Evolutionary conservation across 2,329 filamentous ascomycete genomes (phyloP).

Genomic region (Torrubiella hemipterigena): DNA sequence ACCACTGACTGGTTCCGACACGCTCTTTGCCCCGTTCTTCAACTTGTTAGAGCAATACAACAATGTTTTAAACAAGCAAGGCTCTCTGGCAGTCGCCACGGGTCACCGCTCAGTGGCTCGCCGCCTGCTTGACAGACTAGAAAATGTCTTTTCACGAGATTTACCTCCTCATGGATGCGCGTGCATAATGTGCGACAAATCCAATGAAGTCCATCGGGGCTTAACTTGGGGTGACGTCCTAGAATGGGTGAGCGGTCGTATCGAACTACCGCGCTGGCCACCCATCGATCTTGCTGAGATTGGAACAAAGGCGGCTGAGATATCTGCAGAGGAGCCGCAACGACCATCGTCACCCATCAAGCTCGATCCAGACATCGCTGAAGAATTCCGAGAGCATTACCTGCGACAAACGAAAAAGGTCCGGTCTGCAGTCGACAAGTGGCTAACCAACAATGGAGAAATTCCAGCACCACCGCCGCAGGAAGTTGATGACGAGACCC

Average conservation of each 20-base stretch:
- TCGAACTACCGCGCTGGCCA: slow-evolving; percentile 79
- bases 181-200: slow-evolving; percentile 69
- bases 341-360: slow-evolving; percentile 53
- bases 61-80: slow-evolving; percentile 67
- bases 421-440: slow-evolving; percentile 78
- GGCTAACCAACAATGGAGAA: slow-evolving; percentile 73
- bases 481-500: slow-evolving; percentile 86
- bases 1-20: slow-evolving; percentile 54
- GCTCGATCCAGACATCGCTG: slow-evolving; percentile 86
- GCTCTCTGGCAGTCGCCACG: slow-evolving; percentile 87
- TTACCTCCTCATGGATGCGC: slow-evolving; percentile 76
- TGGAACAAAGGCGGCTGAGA: slow-evolving; percentile 45
- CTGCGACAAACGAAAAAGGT: slow-evolving; percentile 87
- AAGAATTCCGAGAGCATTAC: slow-evolving; percentile 88
- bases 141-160: slow-evolving; percentile 89
- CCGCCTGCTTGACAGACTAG: slow-evolving; percentile 75
- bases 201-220: slow-evolving; percentile 52
- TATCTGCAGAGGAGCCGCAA: slow-evolving; percentile 46
- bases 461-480: slow-evolving; percentile 64
- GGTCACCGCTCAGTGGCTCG: slow-evolving; percentile 92
- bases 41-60: slow-evolving; percentile 78
- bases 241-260: slow-evolving; percentile 80
- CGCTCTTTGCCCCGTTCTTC: slow-evolving; percentile 72
- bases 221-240: slow-evolving; percentile 93
- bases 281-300: slow-evolving; percentile 65